phyloP scores from a whole-genome alignment of 768 basidiomycete genomes.

The Tricholoma bakamatsutake region DNA sequence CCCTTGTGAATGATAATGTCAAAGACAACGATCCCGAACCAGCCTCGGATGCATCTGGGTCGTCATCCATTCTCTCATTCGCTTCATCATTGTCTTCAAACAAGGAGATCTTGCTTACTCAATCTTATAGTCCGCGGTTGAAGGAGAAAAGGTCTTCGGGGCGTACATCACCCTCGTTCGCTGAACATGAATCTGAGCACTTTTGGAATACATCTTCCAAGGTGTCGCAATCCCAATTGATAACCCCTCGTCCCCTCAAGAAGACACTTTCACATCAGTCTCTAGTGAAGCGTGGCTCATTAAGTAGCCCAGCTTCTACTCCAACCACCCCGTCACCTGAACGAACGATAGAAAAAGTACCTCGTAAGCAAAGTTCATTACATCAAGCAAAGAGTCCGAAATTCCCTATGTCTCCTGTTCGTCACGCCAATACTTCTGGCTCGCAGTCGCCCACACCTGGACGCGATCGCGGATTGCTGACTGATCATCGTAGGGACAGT shows the following conservation, averaged over 20 bases:
- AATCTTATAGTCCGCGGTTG: conserved; percentile 22
- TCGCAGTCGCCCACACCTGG: conserved; percentile 21
- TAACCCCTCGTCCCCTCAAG: conserved; percentile 35
- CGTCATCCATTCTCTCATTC: conserved; percentile 38
- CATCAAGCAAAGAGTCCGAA: conserved; percentile 50
- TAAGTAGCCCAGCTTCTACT: conserved; percentile 19
- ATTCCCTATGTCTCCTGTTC: conserved; percentile 42
- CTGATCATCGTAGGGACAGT: conserved; percentile 24
- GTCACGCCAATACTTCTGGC: conserved; percentile 26
- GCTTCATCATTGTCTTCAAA: conserved; percentile 32
- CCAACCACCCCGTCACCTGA: conserved; percentile 23
- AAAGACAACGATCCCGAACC: conserved; percentile 12
- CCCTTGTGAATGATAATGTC: conserved; percentile 15
- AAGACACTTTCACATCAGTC: conserved; percentile 57
- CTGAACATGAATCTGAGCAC: conserved; percentile 1
- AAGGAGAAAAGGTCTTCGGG: conserved; percentile 23
- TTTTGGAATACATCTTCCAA: conserved; percentile 1
- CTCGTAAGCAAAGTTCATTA: conserved; percentile 58
- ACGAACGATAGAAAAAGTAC: conserved; percentile 24
- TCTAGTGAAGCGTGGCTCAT: conserved; percentile 30
- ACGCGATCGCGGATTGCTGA: conserved; percentile 6
- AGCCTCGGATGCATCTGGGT: conserved; percentile 17
- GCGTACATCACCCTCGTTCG: conserved; percentile 17
- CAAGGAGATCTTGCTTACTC: conserved; percentile 20
- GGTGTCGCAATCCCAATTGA: conserved; percentile 13